phyloP scores from a whole-genome alignment of 441 rosid genomes.

The Pelargonium australe region DNA sequence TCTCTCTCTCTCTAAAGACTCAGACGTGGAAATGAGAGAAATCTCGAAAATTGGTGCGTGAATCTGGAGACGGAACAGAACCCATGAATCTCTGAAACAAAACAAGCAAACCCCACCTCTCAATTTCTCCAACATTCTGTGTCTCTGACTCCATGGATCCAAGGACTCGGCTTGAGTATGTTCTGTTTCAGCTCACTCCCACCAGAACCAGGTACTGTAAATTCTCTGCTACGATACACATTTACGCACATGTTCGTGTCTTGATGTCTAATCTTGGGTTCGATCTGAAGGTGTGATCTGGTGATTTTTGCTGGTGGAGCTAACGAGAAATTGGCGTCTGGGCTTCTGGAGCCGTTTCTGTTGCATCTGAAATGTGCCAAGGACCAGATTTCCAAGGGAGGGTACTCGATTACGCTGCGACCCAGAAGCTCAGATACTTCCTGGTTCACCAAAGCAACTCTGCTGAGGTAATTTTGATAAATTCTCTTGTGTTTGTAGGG shows the following conservation, averaged over 20 bases:
- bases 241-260: too few relatives aligned
- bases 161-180: constrained; percentile 69
- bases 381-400: constrained; percentile 84
- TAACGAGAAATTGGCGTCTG: constrained; percentile 80
- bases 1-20: neutral
- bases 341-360: constrained; percentile 72
- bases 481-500: neutral
- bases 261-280: too few relatives aligned
- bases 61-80: neutral
- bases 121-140: neutral
- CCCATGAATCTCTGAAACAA: neutral
- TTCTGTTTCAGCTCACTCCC: constrained; percentile 89
- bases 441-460: constrained; percentile 90
- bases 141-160: constrained; percentile 52
- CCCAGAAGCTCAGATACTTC: constrained; percentile 36
- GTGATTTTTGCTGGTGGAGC: constrained; percentile 58
- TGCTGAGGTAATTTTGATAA: constrained; percentile 49
- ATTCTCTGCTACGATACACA: too few relatives aligned
- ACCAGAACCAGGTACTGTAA: constrained; percentile 76
- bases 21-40: constrained; percentile 1
- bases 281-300: constrained; percentile 65
- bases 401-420: constrained; percentile 70
- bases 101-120: neutral
- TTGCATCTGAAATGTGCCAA: constrained; percentile 64
- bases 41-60: neutral